Evolutionary conservation across 352 stramenopile genomes (phyloP).

Genomic region (Globisporangium takayamanum): DNA sequence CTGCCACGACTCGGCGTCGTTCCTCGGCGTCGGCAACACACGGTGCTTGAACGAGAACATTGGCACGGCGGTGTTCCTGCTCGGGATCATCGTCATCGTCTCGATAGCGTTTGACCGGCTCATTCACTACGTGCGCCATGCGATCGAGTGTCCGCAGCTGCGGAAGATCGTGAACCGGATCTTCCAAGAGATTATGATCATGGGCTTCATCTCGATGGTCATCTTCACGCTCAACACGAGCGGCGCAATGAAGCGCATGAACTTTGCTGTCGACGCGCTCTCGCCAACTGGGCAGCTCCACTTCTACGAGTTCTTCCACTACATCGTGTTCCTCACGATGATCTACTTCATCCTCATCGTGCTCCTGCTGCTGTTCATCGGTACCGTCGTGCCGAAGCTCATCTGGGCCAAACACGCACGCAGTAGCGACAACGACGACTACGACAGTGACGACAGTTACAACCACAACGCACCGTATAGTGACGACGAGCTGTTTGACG

Average conservation of each 20-base stretch:
- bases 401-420: slow-evolving; percentile 51
- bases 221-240: slow-evolving; percentile 87
- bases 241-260: slow-evolving; percentile 42
- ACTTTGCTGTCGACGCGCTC: slow-evolving; percentile 42
- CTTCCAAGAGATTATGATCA: slow-evolving; percentile 86
- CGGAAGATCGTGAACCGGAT: slow-evolving; percentile 79
- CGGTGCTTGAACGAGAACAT: slow-evolving; percentile 73
- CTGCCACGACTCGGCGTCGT: slow-evolving; percentile 51
- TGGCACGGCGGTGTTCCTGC: slow-evolving; percentile 61
- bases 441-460: slow-evolving; percentile 7
- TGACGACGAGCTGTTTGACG: slow-evolving; percentile 15
- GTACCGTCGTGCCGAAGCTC: slow-evolving; percentile 75
- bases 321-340: slow-evolving; percentile 86
- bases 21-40: slow-evolving; percentile 78
- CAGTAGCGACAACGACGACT: slow-evolving; percentile 9
- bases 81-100: slow-evolving; percentile 69
- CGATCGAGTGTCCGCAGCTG: slow-evolving; percentile 74
- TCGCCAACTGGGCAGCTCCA: slow-evolving; percentile 61
- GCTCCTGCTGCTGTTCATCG: slow-evolving; percentile 74
- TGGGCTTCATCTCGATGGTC: slow-evolving; percentile 85
- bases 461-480: slow-evolving; percentile 6
- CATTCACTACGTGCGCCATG: slow-evolving; percentile 38
- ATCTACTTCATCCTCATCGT: slow-evolving; percentile 89
- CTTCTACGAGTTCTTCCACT: slow-evolving; percentile 89
- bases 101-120: slow-evolving; percentile 58